These are phyloP conservation scores for Syzygium jambos DNA, from an alignment of 345 rosid genomes.

Conservation along the genomic window DNA sequence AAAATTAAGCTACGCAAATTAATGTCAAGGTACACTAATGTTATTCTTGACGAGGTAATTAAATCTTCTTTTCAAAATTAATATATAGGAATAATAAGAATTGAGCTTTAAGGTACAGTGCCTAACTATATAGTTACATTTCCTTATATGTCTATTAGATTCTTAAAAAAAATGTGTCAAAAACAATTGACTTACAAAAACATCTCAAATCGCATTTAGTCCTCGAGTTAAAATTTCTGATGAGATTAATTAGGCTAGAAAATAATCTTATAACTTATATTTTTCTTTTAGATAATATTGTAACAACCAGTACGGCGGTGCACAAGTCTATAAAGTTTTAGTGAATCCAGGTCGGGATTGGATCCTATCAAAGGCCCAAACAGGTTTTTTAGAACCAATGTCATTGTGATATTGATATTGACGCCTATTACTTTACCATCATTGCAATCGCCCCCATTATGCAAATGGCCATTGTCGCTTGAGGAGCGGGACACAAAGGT, in stretches of 20 bases:
- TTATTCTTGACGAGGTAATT: accelerated
- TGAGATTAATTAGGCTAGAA: accelerated
- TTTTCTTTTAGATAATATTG: neutral
- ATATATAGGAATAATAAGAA: accelerated
- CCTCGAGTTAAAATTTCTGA: accelerated
- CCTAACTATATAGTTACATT: neutral
- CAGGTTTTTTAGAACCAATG: accelerated
- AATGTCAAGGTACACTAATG: accelerated
- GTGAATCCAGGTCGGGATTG: accelerated
- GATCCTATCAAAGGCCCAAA: accelerated
- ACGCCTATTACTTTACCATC: too few species aligned
- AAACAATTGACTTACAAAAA: accelerated
- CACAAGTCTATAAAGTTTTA: neutral
- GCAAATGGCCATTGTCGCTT: too few species aligned
- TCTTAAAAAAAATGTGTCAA: accelerated
- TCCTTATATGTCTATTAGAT: neutral
- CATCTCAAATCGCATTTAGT: accelerated
- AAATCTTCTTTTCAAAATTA: too few species aligned
- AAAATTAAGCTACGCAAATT: neutral
- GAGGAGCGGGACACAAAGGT: accelerated
- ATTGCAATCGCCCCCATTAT: too few species aligned
- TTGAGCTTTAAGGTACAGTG: accelerated
- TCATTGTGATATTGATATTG: too few species aligned
- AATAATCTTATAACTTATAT: too few species aligned
- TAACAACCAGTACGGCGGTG: too few species aligned